Evolutionary conservation across 2,329 filamentous ascomycete genomes (phyloP).

Genomic region (Apiospora koreana): DNA sequence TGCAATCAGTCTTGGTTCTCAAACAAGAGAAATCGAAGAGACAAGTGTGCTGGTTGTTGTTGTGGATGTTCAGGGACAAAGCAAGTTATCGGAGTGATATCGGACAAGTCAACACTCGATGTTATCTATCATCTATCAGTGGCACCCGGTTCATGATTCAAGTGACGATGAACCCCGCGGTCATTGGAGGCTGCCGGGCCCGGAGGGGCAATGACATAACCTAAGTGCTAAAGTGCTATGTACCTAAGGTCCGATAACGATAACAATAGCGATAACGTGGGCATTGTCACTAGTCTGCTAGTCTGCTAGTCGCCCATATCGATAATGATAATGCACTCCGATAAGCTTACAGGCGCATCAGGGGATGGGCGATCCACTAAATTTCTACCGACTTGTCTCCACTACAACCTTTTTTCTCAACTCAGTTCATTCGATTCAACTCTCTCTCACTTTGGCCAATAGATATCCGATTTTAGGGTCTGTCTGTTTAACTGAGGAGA

Average conservation of each 20-base stretch:
- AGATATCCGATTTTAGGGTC: neutral
- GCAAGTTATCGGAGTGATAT: slow-evolving; percentile 1
- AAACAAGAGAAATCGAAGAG: neutral
- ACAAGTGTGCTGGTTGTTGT: neutral
- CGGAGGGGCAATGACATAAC: slow-evolving; percentile 5
- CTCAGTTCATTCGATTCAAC: neutral
- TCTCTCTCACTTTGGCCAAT: neutral
- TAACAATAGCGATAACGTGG: neutral
- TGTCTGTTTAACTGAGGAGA: neutral
- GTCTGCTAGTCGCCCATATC: neutral
- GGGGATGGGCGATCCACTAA: neutral
- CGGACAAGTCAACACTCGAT: neutral
- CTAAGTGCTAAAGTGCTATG: neutral
- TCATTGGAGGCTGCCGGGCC: neutral
- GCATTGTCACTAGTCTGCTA: no score
- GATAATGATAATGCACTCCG: slow-evolving; percentile 2
- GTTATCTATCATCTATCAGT: slow-evolving; percentile 9
- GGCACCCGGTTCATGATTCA: neutral
- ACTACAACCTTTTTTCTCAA: slow-evolving; percentile 9
- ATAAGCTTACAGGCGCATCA: slow-evolving; percentile 5
- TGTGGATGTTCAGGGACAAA: neutral
- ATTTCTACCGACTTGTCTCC: neutral
- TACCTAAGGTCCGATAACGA: neutral
- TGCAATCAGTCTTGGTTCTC: neutral
- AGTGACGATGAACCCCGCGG: neutral